Evolutionary conservation across 768 basidiomycete species (phyloP).

Genomic region (Tephrocybe sp.): DNA sequence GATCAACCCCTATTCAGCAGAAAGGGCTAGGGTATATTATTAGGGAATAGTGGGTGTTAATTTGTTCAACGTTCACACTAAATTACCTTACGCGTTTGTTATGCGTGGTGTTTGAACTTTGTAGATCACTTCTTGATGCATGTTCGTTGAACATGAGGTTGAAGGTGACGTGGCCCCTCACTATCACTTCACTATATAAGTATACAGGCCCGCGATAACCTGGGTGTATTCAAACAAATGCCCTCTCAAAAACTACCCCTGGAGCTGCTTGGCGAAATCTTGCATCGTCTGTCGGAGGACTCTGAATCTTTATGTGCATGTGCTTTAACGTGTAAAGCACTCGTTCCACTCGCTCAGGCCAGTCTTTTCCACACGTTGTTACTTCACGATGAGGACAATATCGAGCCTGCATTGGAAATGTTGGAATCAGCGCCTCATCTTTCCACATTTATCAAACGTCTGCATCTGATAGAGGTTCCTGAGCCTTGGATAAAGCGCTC

Average conservation of each 20-base stretch:
- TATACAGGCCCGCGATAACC: background rate
- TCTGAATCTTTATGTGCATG: constrained; percentile 1
- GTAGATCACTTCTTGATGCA: too few species aligned
- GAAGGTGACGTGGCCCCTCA: too few species aligned
- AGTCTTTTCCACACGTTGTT: constrained; percentile 1
- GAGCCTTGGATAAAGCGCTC: constrained; percentile 14
- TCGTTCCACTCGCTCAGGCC: constrained; percentile 5
- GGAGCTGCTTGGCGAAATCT: constrained; percentile 4
- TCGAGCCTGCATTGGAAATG: background rate
- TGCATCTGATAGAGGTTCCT: constrained; percentile 10
- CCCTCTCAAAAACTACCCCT: background rate
- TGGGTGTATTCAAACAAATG: background rate
- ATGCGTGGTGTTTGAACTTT: too few species aligned
- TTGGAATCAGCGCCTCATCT: constrained; percentile 10
- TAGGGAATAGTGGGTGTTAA: too few species aligned
- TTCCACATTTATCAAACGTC: constrained; percentile 10
- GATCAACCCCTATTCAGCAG: too few species aligned
- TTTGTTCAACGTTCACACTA: too few species aligned
- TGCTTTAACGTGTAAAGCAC: constrained; percentile 10
- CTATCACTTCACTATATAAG: background rate
- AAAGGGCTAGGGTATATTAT: too few species aligned
- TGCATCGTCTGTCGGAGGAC: background rate
- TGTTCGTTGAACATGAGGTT: too few species aligned
- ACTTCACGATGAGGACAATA: background rate
- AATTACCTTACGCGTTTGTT: too few species aligned